Base-by-base conservation (phyloP, 164 flowering plant species). In the Vitis labrusca region DNA sequence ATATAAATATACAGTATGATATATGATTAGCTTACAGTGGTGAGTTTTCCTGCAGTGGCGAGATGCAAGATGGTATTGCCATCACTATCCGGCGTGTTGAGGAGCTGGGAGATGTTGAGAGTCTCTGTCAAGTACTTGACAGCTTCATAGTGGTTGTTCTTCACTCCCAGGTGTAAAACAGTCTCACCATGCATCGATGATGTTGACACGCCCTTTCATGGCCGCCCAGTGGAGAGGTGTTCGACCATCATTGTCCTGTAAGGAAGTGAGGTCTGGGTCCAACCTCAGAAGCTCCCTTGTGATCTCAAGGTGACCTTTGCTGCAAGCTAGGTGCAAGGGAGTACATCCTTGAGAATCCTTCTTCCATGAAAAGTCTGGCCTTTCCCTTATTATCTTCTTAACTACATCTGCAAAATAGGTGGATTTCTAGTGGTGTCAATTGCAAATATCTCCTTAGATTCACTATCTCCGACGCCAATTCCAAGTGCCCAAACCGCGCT, bases 141-240 rank as follows among this genome's bases (percentile, higher is more conserved):
- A 0, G 83, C 84, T 0, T 83, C 82, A 59, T 58, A 74, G 71
- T 83, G 84, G 69, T 83, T 85, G 62, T 84, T 76, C 77, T 76
- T 86, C 30, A 77, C 85, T 15, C 77, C 79, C 19, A 85, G 56
- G 56, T 80, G 88, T 9, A 83, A 71, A 47, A 79, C 74, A 0
- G 84, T 80, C 50, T 86, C 27, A 23, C 27, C 83, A 11, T 58
- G 10, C 23, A n/a, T 83, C 80, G 3, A 86, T 73, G 61, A 87
- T 78, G 61, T 56, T 64, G 8, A 84, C 75, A 23, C 80, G 67
- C 2, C 93, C 93, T 73, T 82, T 85, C 59, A 79, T 78, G 2
- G 87, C 89, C 0, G 87, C 89, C 62, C 73, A 73, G 59, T 89
- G 93, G 3, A 85, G 80, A 0, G 89, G 88, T 0, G 85, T 84